Evolutionary conservation across 441 rosid species (phyloP).

Genomic region (Jatropha multifida): DNA sequence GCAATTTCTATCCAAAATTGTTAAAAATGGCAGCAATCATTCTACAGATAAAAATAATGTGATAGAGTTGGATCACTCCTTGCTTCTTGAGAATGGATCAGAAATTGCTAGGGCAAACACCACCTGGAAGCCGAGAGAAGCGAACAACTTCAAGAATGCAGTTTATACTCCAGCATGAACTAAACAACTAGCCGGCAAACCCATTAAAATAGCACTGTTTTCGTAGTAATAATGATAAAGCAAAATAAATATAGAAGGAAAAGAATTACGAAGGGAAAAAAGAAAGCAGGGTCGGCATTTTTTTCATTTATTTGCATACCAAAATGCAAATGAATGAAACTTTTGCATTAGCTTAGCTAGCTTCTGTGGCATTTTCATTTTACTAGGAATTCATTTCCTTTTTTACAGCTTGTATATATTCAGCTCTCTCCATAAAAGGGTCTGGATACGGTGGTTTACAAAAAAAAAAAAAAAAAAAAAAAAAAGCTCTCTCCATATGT

Average conservation of each 20-base stretch:
- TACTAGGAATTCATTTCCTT: background rate
- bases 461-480: no score
- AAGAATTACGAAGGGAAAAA: background rate
- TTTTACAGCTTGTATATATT: background rate
- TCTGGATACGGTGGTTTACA: no score
- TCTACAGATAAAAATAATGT: background rate
- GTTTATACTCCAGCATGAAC: background rate
- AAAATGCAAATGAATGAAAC: no score
- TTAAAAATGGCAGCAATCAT: background rate
- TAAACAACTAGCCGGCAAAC: background rate
- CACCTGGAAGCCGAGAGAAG: conserved; percentile 25
- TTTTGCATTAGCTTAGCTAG: background rate
- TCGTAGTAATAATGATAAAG: background rate
- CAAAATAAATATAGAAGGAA: background rate
- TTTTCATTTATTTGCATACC: background rate
- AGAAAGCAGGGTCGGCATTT: background rate
- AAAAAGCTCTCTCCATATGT: no score
- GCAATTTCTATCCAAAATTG: conserved; percentile 29
- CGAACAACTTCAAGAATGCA: background rate
- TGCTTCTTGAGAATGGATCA: conserved; percentile 29
- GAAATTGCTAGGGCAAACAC: conserved; percentile 32
- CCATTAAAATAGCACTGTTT: background rate
- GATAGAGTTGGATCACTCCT: conserved; percentile 29
- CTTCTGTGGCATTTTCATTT: background rate
- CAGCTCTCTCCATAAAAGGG: no score